phyloP scores from a whole-genome alignment of 2,329 filamentous ascomycete species.

The Fusarium pseudograminearum region DNA sequence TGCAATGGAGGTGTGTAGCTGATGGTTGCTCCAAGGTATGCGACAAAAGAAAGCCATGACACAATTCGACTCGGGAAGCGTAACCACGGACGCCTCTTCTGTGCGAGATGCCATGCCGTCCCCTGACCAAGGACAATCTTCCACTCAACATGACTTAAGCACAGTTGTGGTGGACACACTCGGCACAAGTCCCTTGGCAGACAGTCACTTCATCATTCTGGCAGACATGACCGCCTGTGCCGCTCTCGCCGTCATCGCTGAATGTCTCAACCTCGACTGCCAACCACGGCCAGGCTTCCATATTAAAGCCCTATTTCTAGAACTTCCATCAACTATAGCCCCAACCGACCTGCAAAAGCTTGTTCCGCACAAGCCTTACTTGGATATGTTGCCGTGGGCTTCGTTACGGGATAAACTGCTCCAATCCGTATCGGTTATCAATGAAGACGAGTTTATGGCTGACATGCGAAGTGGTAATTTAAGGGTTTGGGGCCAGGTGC shows the following conservation, averaged over 20 bases:
- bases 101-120: too few species aligned
- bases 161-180: neutral
- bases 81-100: rapidly evolving
- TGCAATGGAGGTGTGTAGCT: rapidly evolving
- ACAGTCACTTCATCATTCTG: slow-evolving; percentile 12
- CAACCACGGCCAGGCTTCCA: neutral
- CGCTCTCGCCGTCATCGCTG: slow-evolving; percentile 4
- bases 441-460: slow-evolving; percentile 1
- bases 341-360: slow-evolving; percentile 22
- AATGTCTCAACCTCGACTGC: slow-evolving; percentile 14
- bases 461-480: slow-evolving; percentile 15
- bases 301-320: neutral
- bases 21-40: rapidly evolving
- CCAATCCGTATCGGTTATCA: slow-evolving; percentile 14
- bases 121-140: neutral
- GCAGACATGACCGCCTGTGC: slow-evolving; percentile 14
- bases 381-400: slow-evolving; percentile 34
- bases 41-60: neutral
- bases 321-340: neutral
- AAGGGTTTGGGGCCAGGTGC: slow-evolving; percentile 8
- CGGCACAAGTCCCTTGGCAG: neutral
- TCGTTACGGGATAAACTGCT: slow-evolving; percentile 21
- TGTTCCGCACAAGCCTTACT: slow-evolving; percentile 15
- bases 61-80: rapidly evolving
- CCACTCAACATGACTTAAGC: neutral